These are phyloP conservation scores for Metarhizium humberi DNA, from an alignment of 2,329 filamentous ascomycete genomes.

Conservation along the genomic window DNA sequence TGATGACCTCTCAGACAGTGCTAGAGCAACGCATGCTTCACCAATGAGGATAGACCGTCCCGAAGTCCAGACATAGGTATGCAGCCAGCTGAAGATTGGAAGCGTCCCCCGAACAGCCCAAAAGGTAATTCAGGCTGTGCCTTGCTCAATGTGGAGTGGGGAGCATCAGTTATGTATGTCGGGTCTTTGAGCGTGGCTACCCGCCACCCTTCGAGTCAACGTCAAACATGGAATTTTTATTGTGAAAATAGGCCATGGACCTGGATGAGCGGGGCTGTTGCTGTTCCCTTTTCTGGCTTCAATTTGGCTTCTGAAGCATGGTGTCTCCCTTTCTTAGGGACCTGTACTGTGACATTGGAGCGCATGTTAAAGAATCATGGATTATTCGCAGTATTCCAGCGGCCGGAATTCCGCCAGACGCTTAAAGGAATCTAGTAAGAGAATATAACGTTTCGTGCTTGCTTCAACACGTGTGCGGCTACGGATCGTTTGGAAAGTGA, in stretches of 20 bases:
- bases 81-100: neutral
- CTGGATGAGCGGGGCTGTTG: neutral
- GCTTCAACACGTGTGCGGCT: neutral
- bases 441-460: neutral
- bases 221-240: neutral
- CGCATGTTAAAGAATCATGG: neutral
- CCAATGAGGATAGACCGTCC: too few relatives aligned
- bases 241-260: neutral
- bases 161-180: neutral
- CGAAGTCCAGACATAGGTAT: neutral
- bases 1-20: neutral
- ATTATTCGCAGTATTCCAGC: neutral
- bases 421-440: neutral
- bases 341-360: neutral
- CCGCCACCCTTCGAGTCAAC: neutral
- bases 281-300: neutral
- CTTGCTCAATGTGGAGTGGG: neutral
- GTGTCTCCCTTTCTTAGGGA: neutral
- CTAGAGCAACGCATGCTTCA: neutral
- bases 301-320: too few relatives aligned
- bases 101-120: neutral
- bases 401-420: neutral
- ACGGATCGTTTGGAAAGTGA: too few relatives aligned
- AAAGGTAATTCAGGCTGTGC: neutral
- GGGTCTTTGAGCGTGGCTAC: neutral